Percentiles rank a stretch among this genome's conserved stretches.
Evolutionary conservation across 352 stramenopile species (phyloP).

Genomic region (Phytopythium montanum): DNA sequence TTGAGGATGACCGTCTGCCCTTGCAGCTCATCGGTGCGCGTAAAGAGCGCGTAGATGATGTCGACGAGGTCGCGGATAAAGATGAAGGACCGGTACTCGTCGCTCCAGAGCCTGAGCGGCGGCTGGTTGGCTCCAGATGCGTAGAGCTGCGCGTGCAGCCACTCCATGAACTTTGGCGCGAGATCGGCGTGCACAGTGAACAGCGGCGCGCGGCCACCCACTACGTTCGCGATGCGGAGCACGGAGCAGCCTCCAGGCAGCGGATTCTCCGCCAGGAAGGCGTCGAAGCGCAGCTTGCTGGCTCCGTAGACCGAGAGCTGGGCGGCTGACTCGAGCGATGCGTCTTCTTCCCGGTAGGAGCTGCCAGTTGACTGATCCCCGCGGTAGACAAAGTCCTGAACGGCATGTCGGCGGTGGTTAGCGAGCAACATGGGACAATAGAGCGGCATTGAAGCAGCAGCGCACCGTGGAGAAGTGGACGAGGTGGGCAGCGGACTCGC

Average conservation of each 20-base stretch:
- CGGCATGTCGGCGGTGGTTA: no score
- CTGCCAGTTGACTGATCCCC: constrained; percentile 15
- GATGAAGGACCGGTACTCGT: constrained; percentile 65
- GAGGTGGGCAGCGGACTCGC: constrained; percentile 23
- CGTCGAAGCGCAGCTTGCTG: constrained; percentile 52
- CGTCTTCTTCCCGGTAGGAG: constrained; percentile 40
- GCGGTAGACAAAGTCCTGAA: constrained; percentile 64
- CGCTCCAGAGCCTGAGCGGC: constrained; percentile 46
- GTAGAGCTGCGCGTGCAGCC: constrained; percentile 50
- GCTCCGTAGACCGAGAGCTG: constrained; percentile 39
- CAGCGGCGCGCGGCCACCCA: constrained; percentile 36
- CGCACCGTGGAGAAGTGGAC: constrained; percentile 61
- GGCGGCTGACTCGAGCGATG: neutral
- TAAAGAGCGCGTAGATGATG: constrained; percentile 27
- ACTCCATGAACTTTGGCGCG: constrained; percentile 59
- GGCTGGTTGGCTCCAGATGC: neutral
- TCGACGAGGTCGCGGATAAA: constrained; percentile 45
- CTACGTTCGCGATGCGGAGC: constrained; percentile 61
- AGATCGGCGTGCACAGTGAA: constrained; percentile 14
- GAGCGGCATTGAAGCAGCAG: constrained; percentile 6
- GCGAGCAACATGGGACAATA: neutral
- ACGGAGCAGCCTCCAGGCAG: constrained; percentile 10
- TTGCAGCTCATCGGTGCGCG: constrained; percentile 1
- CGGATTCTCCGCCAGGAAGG: constrained; percentile 18
- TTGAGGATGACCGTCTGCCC: constrained; percentile 28